Conservation (phyloP, 78 protist genomes). For the Guillardia theta region DNA sequence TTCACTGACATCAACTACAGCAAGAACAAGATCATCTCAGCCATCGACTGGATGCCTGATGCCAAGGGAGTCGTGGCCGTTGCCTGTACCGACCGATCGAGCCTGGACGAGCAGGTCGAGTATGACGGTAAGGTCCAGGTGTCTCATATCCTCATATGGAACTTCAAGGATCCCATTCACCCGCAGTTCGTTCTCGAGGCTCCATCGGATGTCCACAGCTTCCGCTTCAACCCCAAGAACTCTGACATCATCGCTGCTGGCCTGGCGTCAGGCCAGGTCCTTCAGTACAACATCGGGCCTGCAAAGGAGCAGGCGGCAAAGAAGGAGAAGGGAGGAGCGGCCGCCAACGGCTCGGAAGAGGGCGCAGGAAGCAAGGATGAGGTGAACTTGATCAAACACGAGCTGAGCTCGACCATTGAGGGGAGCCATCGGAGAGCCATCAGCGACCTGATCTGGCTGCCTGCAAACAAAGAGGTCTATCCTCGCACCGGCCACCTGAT, state of each 20-base stretch:
- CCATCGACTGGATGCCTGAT: constrained; percentile 18
- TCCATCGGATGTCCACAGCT: background rate
- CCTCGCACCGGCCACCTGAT: background rate
- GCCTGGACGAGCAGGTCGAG: constrained; percentile 38
- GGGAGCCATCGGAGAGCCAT: background rate
- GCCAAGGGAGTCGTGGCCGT: background rate
- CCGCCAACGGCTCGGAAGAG: background rate
- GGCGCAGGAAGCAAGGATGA: background rate
- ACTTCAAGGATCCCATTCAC: constrained; percentile 53
- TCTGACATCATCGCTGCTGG: constrained; percentile 34
- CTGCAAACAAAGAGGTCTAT: background rate
- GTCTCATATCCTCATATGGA: constrained; percentile 42
- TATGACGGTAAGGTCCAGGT: constrained; percentile 9
- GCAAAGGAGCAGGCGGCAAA: background rate
- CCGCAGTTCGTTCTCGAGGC: constrained; percentile 51
- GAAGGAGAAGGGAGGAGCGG: background rate
- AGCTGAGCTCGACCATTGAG: background rate
- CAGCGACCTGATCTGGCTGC: background rate
- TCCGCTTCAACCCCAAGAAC: constrained; percentile 40
- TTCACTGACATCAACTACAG: constrained; percentile 31
- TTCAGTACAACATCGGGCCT: background rate
- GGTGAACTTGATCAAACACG: background rate
- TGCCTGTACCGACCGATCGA: background rate
- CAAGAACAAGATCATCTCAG: background rate
- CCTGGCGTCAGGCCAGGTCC: background rate